Evolutionary conservation across 164 flowering plant species (phyloP), one percentile per base, ranked within the genome.

Genomic region (Warburgia ugandensis): DNA sequence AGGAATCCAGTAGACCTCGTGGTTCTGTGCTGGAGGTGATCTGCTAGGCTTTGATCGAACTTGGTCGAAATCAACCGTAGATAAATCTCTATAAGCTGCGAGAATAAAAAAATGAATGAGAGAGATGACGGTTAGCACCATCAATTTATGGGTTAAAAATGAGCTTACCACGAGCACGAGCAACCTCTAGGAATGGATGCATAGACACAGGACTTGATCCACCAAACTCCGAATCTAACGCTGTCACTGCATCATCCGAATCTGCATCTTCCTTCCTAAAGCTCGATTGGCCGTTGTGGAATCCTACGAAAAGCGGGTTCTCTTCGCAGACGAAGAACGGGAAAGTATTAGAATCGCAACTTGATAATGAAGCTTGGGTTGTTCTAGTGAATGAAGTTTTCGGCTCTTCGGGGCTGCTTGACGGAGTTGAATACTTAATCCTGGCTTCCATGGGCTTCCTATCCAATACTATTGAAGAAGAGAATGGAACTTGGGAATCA

Each of bases 391-490:
- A 65, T 4, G 74, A 68, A 56, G 73, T 69, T 48, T 59, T 64
- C 20, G 68, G 60, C 40, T 73, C 74, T 59, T 85, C 95, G n/a
- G 94, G 97, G 66, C 95, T 90, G 68, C 90, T 86, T 1, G 74
- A 77, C 3, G 95, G 95, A 41, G 94, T 86, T 14, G 86, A 71
- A 69, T 80, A 73, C 70, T 76, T 84, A 56, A 78, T 47, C 39
- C 68, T 68, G 28, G 61, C 44, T 26, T 63, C 67, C 42, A 20
- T 68, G 5, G 65, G 29, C 33, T 54, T 51, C 53, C 56, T 74
- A 42, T 64, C 68, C 14, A 36, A 39, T 11, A 38, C 71, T 6
- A 75, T 68, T 31, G 80, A 63, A 49, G 74, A 42, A 45, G 85
- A 72, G 54, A 55, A 63, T 61, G 71, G 73, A 9, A 79, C 83